Evolutionary conservation across 1,139 yeast genomes (phyloP), one percentile per base, ranked within the genome.

Genomic region (Yamadazyma sp.): DNA sequence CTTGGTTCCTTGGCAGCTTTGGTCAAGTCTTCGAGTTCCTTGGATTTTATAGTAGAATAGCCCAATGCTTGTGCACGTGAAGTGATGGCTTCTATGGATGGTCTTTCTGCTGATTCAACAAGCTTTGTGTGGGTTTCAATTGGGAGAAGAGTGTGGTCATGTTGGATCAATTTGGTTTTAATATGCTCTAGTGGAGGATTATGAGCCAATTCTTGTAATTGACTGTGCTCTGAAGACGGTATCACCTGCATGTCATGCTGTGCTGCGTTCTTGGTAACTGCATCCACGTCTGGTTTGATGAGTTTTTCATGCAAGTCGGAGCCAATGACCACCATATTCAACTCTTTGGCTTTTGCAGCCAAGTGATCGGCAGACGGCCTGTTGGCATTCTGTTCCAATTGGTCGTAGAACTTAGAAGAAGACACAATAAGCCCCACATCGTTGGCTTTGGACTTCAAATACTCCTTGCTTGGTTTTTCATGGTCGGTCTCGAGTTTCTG

Each of bases 351-450:
- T 45, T 64, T 66, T 4, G 55, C 49, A n/a, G 40, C 38, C 15
- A 75, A 46, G 34, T 64, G 61, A 0, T 53, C 58, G 3, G 49
- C 17, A 2, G 57, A 40, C 27, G 64, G 67, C 4, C 47, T 38
- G 17, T 58, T 44, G 14, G 55, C 52, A 12, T 45, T 38, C 37
- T 55, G 48, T 2, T 53, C 55, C 37, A 69, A 51, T 27, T 60
- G 58, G 26, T 65, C 67, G 36, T 65, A 62, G 23, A 58, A 55
- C 14, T 53, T 49, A 8, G 64, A 41, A 0, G 71, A 50, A 1
- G 70, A 50, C 7, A 67, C 55, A 23, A 62, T 60, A 33, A 61
- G 52, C 5, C 70, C 73, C 27, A 64, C 43, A 6, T 58, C 61
- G 39, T 64, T 60, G 34, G 73, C 66, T 38, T 61, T 60, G 15